Percentiles rank a stretch among this genome's conserved stretches.
Evolutionary conservation across 768 basidiomycete species (phyloP).

Genomic region (Dacryopinax primogenitus): DNA sequence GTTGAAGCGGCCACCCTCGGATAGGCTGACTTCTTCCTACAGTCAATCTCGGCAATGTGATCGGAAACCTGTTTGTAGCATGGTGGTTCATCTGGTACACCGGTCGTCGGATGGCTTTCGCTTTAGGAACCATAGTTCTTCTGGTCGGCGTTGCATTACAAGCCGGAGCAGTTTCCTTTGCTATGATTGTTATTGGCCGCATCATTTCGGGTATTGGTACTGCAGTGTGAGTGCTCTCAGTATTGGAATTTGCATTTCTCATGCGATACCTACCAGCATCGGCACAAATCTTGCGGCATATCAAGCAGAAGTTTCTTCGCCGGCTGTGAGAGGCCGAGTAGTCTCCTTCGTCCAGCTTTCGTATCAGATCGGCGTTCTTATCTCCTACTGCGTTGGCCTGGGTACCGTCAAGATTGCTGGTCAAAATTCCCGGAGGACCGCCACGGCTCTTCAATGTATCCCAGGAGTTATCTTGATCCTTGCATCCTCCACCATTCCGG

Average conservation of each 20-base stretch:
- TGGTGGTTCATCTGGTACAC: conserved; percentile 7
- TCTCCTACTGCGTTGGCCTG: conserved; percentile 3
- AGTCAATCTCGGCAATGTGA: conserved; percentile 5
- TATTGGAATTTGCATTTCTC: neutral
- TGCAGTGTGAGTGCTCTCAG: neutral
- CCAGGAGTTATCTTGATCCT: neutral
- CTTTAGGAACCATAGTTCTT: neutral
- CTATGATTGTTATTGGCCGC: conserved; percentile 2
- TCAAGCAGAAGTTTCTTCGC: neutral
- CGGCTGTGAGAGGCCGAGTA: neutral
- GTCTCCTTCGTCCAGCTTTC: conserved; percentile 1
- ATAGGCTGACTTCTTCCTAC: neutral
- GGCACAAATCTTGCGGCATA: neutral
- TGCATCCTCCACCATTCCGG: neutral
- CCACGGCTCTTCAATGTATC: neutral
- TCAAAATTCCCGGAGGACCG: neutral
- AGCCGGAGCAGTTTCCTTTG: conserved; percentile 1
- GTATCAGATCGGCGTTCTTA: conserved; percentile 1
- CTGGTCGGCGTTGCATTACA: neutral
- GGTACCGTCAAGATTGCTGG: conserved; percentile 1
- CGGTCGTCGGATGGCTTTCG: neutral
- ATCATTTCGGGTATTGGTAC: conserved; percentile 5
- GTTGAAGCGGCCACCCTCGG: neutral
- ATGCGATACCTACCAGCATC: neutral
- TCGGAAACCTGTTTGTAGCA: neutral